A percentile compares a stretch with the other conserved stretches of the same genome.
These are phyloP conservation scores for Claviceps sp. DNA, from an alignment of 2,329 filamentous ascomycete genomes.

Conservation along the genomic window DNA sequence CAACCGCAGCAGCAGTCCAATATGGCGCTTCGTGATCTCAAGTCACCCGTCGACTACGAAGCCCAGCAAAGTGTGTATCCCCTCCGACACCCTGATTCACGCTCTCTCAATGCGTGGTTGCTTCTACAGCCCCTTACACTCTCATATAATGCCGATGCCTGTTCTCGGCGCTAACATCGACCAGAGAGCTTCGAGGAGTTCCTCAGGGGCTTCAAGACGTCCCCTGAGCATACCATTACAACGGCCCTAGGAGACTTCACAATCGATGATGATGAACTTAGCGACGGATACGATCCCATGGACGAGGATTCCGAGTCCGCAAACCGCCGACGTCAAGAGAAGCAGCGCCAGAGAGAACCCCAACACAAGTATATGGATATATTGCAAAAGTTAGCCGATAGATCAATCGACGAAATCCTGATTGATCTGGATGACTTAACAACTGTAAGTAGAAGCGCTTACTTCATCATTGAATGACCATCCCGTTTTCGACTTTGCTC, in stretches of 20 bases:
- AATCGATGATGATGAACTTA: constrained; percentile 74
- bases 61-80: constrained; percentile 60
- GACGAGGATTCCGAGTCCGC: constrained; percentile 58
- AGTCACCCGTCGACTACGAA: constrained; percentile 71
- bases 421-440: constrained; percentile 85
- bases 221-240: constrained; percentile 54
- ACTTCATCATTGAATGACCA: not conserved
- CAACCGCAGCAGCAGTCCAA: constrained; percentile 11
- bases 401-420: constrained; percentile 60
- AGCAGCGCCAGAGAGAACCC: constrained; percentile 37
- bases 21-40: constrained; percentile 80
- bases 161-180: not conserved
- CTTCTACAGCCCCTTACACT: not conserved
- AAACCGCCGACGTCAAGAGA: constrained; percentile 34
- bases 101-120: not conserved
- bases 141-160: no score
- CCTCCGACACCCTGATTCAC: not conserved
- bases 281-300: constrained; percentile 89
- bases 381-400: constrained; percentile 76
- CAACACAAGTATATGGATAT: constrained; percentile 81
- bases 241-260: constrained; percentile 74
- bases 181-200: constrained; percentile 78
- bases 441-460: constrained; percentile 35
- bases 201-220: constrained; percentile 75
- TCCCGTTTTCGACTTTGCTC: not conserved